These are phyloP conservation scores for Globisporangium barbulae DNA, from an alignment of 352 stramenopile species.

Conservation along the genomic window DNA sequence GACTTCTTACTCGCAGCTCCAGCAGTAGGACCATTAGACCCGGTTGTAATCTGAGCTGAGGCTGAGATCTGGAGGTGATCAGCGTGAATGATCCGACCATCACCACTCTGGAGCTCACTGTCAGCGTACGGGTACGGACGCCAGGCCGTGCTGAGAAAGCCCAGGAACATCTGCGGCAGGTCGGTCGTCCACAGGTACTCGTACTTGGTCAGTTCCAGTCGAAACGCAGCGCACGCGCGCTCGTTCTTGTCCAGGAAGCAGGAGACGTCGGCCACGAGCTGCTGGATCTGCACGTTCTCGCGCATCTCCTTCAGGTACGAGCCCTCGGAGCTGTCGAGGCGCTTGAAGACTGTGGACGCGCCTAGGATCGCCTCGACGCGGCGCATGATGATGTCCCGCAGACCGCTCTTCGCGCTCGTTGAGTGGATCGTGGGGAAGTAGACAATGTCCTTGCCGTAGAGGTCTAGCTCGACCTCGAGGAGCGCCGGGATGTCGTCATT, in stretches of 20 bases:
- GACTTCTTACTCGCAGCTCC: neutral
- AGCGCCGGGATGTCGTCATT: constrained; percentile 83
- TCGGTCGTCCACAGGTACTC: constrained; percentile 93
- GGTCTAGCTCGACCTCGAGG: constrained; percentile 89
- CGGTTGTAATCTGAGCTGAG: neutral
- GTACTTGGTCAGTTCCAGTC: constrained; percentile 82
- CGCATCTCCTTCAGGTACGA: constrained; percentile 89
- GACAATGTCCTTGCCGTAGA: constrained; percentile 83
- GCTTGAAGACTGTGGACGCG: constrained; percentile 70
- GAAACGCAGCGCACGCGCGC: constrained; percentile 49
- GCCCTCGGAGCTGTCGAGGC: constrained; percentile 83
- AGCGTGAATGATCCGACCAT: constrained; percentile 21
- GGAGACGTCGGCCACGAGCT: constrained; percentile 78
- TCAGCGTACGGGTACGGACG: constrained; percentile 30
- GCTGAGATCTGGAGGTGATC: constrained; percentile 27
- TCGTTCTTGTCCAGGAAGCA: constrained; percentile 83
- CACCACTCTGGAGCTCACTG: constrained; percentile 7
- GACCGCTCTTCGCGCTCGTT: constrained; percentile 39
- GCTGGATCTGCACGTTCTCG: constrained; percentile 75
- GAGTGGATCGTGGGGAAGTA: constrained; percentile 70
- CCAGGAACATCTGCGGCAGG: constrained; percentile 81
- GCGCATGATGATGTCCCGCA: constrained; percentile 63
- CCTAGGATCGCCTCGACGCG: constrained; percentile 69
- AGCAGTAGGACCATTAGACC: too few species aligned
- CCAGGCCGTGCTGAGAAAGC: constrained; percentile 80